phyloP scores from a whole-genome alignment of 192 early-diverging fungal species.

The Linnemannia schmuckeri region DNA sequence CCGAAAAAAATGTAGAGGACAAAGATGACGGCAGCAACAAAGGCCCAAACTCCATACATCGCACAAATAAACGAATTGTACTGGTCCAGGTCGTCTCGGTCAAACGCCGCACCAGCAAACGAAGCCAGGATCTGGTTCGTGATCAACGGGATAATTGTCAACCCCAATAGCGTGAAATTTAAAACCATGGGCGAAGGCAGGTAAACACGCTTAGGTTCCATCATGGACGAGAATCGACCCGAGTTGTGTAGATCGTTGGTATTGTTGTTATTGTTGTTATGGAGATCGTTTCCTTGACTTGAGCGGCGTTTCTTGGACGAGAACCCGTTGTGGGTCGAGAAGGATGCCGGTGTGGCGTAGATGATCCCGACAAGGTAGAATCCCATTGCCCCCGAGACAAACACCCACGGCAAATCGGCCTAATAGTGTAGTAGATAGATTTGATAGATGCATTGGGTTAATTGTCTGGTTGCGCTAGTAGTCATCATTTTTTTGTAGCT shows the following conservation, averaged over 20 bases:
- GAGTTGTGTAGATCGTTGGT: constrained; percentile 17
- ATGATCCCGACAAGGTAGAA: constrained; percentile 58
- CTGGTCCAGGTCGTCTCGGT: constrained; percentile 34
- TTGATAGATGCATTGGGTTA: not conserved
- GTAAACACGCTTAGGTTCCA: constrained; percentile 53
- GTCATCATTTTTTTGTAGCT: not conserved
- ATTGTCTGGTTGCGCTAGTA: not conserved
- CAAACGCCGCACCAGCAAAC: constrained; percentile 42
- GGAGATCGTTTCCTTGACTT: constrained; percentile 24
- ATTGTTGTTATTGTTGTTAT: not conserved
- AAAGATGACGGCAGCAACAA: constrained; percentile 51
- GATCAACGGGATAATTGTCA: constrained; percentile 39
- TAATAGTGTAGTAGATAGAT: not conserved
- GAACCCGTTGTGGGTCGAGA: constrained; percentile 52
- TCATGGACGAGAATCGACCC: constrained; percentile 54
- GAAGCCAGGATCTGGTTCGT: constrained; percentile 51
- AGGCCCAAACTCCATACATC: constrained; percentile 51
- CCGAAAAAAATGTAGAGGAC: constrained; percentile 51
- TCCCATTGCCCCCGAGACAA: constrained; percentile 52
- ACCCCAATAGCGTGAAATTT: constrained; percentile 38
- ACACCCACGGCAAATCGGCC: constrained; percentile 55
- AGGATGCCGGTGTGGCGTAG: constrained; percentile 51
- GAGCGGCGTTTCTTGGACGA: constrained; percentile 40
- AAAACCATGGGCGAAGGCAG: constrained; percentile 48
- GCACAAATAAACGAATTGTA: constrained; percentile 45